These are phyloP conservation scores for Curvularia sp. DNA, from an alignment of 2,329 filamentous ascomycete species.

Conservation along the genomic window DNA sequence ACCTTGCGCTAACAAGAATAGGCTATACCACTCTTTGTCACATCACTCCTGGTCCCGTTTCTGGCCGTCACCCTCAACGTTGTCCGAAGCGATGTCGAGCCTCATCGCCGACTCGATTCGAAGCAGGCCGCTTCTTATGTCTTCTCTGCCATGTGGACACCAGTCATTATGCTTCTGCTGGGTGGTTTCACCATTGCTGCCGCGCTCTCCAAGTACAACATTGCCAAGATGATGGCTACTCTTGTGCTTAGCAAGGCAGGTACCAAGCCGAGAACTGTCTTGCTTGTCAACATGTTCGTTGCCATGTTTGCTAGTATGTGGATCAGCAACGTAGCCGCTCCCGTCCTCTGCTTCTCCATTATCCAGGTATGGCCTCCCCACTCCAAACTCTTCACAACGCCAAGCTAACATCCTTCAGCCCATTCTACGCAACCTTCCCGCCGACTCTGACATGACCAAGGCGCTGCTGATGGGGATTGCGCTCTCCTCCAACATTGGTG, in stretches of 20 bases:
- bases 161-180: slow-evolving; percentile 96
- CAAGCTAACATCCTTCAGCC: slow-evolving; percentile 64
- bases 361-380: slow-evolving; percentile 72
- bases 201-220: slow-evolving; percentile 94
- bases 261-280: slow-evolving; percentile 84
- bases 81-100: slow-evolving; percentile 76
- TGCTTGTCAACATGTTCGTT: slow-evolving; percentile 98
- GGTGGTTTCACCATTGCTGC: slow-evolving; percentile 96
- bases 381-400: rapidly evolving
- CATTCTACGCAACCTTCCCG: slow-evolving; percentile 88
- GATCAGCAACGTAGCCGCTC: slow-evolving; percentile 97
- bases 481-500: slow-evolving; percentile 92
- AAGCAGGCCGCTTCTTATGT: slow-evolving; percentile 83
- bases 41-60: slow-evolving; percentile 91
- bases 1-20: slow-evolving; percentile 48
- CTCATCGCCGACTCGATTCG: slow-evolving; percentile 74
- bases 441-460: slow-evolving; percentile 92
- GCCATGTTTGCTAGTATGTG: slow-evolving; percentile 98
- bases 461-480: slow-evolving; percentile 95
- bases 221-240: slow-evolving; percentile 95
- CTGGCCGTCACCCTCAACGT: slow-evolving; percentile 86
- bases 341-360: slow-evolving; percentile 96
- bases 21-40: slow-evolving; percentile 97
- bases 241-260: slow-evolving; percentile 96
- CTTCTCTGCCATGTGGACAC: slow-evolving; percentile 98